phyloP scores from a whole-genome alignment of 257 asterid genomes.

The Parsonsia alboflavescens region DNA sequence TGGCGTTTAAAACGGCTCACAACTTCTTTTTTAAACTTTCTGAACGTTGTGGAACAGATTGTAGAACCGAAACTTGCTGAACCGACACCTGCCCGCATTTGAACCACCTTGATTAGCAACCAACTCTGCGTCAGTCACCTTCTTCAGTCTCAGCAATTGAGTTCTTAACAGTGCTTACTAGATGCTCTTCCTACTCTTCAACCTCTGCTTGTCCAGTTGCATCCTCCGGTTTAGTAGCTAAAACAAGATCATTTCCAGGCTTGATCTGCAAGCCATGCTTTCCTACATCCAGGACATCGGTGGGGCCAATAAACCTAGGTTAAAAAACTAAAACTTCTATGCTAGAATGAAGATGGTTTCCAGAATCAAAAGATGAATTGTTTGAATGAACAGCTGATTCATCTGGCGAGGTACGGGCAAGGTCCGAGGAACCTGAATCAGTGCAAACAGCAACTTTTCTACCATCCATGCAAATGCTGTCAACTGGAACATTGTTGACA shows the following conservation, averaged over 20 bases:
- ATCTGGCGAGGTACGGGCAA: not conserved
- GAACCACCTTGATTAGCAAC: too few species aligned
- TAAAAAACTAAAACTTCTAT: not conserved
- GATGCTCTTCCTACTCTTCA: constrained; percentile 18
- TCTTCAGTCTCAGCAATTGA: constrained; percentile 23
- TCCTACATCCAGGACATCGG: constrained; percentile 10
- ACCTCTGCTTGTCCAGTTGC: constrained; percentile 14
- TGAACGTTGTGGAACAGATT: too few species aligned
- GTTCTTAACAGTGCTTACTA: constrained; percentile 21
- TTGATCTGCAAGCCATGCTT: constrained; percentile 1
- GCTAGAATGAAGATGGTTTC: constrained; percentile 3
- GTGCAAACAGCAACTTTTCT: constrained; percentile 22
- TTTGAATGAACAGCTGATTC: not conserved
- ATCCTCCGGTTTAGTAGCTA: constrained; percentile 4
- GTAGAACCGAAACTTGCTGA: too few species aligned
- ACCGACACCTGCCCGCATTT: constrained; percentile 10
- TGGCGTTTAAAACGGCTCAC: too few species aligned
- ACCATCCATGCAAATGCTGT: constrained; percentile 16
- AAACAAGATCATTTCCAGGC: constrained; percentile 5
- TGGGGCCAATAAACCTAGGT: constrained; percentile 18
- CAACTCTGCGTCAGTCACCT: constrained; percentile 22
- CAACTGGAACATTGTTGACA: constrained; percentile 3
- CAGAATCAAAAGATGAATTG: not conserved
- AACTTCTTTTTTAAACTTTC: too few species aligned
- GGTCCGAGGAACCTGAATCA: constrained; percentile 1